phyloP scores from a whole-genome alignment of 2,329 filamentous ascomycete genomes.

The Beauveria sp. region DNA sequence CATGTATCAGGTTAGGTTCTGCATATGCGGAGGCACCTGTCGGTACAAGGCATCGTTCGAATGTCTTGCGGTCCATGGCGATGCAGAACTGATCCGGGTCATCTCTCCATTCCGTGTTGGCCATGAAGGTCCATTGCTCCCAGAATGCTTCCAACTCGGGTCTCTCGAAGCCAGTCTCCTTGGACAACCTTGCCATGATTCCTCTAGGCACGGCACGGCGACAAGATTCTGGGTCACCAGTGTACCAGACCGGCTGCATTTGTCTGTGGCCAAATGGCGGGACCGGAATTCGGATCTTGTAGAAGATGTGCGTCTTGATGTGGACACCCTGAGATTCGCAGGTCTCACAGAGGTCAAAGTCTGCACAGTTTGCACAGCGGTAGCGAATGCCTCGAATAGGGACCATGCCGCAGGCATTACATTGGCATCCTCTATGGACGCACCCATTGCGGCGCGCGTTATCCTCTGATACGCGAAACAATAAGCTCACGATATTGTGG shows the following conservation, averaged over 20 bases:
- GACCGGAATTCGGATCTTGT: slow-evolving; percentile 87
- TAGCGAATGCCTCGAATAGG: slow-evolving; percentile 91
- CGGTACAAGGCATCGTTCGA: slow-evolving; percentile 83
- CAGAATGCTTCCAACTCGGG: slow-evolving; percentile 88
- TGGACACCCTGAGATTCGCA: slow-evolving; percentile 77
- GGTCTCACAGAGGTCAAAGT: slow-evolving; percentile 90
- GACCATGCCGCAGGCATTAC: slow-evolving; percentile 78
- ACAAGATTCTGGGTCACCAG: slow-evolving; percentile 71
- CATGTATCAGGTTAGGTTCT: slow-evolving; percentile 82
- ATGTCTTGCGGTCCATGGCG: slow-evolving; percentile 87
- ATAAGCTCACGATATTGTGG: slow-evolving; percentile 73
- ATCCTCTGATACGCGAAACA: slow-evolving; percentile 91
- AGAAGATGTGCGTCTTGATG: slow-evolving; percentile 88
- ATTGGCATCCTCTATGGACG: slow-evolving; percentile 85
- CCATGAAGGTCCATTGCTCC: slow-evolving; percentile 95
- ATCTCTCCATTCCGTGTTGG: slow-evolving; percentile 72
- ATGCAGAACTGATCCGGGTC: slow-evolving; percentile 71
- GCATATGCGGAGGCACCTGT: slow-evolving; percentile 72
- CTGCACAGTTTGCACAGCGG: slow-evolving; percentile 89
- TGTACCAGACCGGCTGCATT: slow-evolving; percentile 78
- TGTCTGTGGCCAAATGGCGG: slow-evolving; percentile 76
- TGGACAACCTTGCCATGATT: slow-evolving; percentile 60
- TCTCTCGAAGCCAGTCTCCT: slow-evolving; percentile 71
- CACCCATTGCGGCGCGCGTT: slow-evolving; percentile 83
- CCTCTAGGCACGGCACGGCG: slow-evolving; percentile 57